Base-by-base conservation (phyloP, 2,329 filamentous ascomycete species). In the Exophiala mesophila region DNA sequence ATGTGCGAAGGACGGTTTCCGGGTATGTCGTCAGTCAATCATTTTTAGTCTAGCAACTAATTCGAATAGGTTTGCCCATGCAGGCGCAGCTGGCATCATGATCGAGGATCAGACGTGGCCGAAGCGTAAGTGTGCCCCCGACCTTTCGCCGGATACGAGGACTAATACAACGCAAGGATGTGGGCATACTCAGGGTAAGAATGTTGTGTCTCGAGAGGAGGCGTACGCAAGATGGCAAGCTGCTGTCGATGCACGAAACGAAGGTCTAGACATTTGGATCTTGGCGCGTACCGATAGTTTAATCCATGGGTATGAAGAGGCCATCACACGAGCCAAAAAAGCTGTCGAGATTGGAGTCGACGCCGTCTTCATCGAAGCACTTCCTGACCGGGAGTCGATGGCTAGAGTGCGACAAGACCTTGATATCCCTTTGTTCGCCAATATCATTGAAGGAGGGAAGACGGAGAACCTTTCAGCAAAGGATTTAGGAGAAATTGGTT, bases 31-130 rank as follows among this genome's bases (percentile, higher is more conserved):
- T 8, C n/a, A 28, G 24, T 28, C 8, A 8, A n/a, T n/a, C 24
- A 28, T n/a, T n/a, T n/a, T n/a, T n/a, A n/a, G 24, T n/a, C 8
- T n/a, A 28, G n/a, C n/a, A n/a, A 28, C 24, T 28, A 28, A 8
- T 28, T 28, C n/a, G 3, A 61, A 71, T 47, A 59, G 58, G 5
- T 72, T 65, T 49, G 68, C 69, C 0, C 48, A 56, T 3, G 68
- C 68, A 1, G 68, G 61, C 1, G 61, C 61, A 1, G 62, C 62
- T 3, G 62, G 63, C 0, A 44, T 64, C 9, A 65, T 64, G 66
- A 69, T 73, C 41, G 69, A 72, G 42, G 68, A 72, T 40, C 69
- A 72, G 47, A 69, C 65, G 1, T 73, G 69, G 69, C 69, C 70
- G 5, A 72, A 73, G 42, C 55, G 69, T 72, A 41, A 50, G 62